Percentiles rank a stretch among this genome's conserved stretches.
These are phyloP conservation scores for Silene conica DNA, from an alignment of 148 eudicot genomes.

Conservation along the genomic window DNA sequence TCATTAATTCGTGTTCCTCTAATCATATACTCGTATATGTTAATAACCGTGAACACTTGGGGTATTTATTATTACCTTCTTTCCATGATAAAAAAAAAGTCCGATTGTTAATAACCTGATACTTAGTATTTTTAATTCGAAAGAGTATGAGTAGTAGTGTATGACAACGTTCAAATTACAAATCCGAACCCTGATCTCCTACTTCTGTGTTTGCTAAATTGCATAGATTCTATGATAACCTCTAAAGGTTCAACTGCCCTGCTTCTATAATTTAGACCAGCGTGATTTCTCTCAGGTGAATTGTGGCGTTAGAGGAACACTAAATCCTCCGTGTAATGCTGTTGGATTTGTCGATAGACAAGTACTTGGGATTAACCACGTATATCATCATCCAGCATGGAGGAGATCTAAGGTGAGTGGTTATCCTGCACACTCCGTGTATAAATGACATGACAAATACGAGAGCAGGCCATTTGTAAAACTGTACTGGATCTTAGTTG, in stretches of 20 bases:
- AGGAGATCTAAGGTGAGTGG: conserved; percentile 67
- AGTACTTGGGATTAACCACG: conserved; percentile 68
- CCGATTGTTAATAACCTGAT: not conserved
- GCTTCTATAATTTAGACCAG: not conserved
- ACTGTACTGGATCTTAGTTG: not conserved
- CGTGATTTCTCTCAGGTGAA: conserved; percentile 39
- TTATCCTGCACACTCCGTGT: not conserved
- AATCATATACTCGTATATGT: too few species aligned
- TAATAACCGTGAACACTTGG: not conserved
- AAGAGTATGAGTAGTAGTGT: not conserved
- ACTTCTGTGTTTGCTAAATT: not conserved
- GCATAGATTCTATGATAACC: not conserved
- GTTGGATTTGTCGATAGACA: conserved; percentile 80
- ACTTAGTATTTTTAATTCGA: not conserved
- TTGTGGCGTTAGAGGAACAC: conserved; percentile 67
- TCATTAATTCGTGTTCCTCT: not conserved
- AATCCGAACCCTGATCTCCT: not conserved
- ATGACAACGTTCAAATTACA: not conserved
- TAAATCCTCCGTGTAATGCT: conserved; percentile 83
- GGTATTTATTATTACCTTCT: not conserved
- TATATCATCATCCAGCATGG: conserved; percentile 89
- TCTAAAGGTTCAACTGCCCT: not conserved
- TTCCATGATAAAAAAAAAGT: too few species aligned
- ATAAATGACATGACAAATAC: not conserved
- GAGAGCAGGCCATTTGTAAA: not conserved